phyloP scores from a whole-genome alignment of 768 basidiomycete species.

The Paxillus ammoniavirescens region DNA sequence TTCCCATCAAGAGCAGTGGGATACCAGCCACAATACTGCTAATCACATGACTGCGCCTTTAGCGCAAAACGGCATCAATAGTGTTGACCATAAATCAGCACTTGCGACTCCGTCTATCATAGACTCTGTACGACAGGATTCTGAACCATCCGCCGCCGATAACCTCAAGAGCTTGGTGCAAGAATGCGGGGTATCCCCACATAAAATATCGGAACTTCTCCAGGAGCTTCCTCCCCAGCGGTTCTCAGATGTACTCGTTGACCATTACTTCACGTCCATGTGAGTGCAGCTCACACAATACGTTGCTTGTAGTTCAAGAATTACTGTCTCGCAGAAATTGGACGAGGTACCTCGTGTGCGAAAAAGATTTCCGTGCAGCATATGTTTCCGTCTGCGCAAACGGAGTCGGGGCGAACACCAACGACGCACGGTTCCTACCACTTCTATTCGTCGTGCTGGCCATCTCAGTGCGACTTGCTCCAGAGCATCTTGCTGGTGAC shows the following conservation, averaged over 20 bases:
- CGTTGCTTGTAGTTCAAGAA: neutral
- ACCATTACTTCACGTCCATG: constrained; percentile 79
- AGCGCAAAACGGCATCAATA: constrained; percentile 24
- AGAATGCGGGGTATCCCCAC: constrained; percentile 90
- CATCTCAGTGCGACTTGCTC: constrained; percentile 80
- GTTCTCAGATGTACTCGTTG: constrained; percentile 73
- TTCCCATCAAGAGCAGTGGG: constrained; percentile 31
- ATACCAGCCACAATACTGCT: constrained; percentile 15
- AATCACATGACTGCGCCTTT: constrained; percentile 9
- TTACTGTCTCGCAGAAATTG: constrained; percentile 61
- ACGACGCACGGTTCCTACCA: constrained; percentile 82
- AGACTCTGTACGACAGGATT: constrained; percentile 41
- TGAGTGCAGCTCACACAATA: constrained; percentile 33
- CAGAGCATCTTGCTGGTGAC: constrained; percentile 82
- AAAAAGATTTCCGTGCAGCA: constrained; percentile 73
- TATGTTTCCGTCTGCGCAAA: constrained; percentile 66
- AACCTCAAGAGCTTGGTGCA: constrained; percentile 83
- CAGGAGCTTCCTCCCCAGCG: constrained; percentile 82
- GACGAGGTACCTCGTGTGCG: constrained; percentile 90
- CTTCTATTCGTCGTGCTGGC: constrained; percentile 93
- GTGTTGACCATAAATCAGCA: constrained; percentile 24
- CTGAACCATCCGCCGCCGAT: constrained; percentile 62
- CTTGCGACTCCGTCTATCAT: constrained; percentile 34
- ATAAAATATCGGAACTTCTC: constrained; percentile 86
- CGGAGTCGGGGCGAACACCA: constrained; percentile 62